phyloP scores from a whole-genome alignment of 805 yeast genomes.

The Schwanniomyces occidentalis region DNA sequence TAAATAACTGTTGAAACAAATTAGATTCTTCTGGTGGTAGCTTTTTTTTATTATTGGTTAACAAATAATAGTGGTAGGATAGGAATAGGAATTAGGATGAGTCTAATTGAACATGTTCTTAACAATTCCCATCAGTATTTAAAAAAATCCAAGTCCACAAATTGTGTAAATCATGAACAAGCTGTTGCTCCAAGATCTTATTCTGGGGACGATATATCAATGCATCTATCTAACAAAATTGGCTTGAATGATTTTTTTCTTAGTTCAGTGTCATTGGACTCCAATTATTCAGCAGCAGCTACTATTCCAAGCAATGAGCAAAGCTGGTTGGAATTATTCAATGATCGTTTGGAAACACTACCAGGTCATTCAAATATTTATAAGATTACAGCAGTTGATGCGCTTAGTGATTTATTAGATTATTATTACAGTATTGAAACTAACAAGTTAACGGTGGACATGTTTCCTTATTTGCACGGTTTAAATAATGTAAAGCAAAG shows the following conservation, averaged over 20 bases:
- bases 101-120: conserved; percentile 1
- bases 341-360: neutral
- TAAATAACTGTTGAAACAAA: too few relatives aligned
- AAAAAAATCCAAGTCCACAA: conserved; percentile 6
- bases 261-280: neutral
- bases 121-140: conserved; percentile 1
- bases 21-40: too few relatives aligned
- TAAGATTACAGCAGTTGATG: conserved; percentile 7
- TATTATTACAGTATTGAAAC: conserved; percentile 14
- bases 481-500: conserved; percentile 25
- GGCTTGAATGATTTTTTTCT: neutral
- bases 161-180: conserved; percentile 3
- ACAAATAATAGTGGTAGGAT: too few relatives aligned
- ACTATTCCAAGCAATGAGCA: neutral
- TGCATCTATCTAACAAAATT: neutral
- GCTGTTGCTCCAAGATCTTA: conserved; percentile 7
- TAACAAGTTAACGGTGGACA: conserved; percentile 13
- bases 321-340: conserved; percentile 4
- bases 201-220: neutral
- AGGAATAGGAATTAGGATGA: neutral
- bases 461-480: conserved; percentile 41
- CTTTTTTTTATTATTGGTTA: too few relatives aligned
- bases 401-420: conserved; percentile 17
- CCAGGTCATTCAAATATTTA: conserved; percentile 6
- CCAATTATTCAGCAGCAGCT: neutral